Base-by-base conservation (phyloP, 345 rosid genomes). In the Melaleuca quinquenervia region DNA sequence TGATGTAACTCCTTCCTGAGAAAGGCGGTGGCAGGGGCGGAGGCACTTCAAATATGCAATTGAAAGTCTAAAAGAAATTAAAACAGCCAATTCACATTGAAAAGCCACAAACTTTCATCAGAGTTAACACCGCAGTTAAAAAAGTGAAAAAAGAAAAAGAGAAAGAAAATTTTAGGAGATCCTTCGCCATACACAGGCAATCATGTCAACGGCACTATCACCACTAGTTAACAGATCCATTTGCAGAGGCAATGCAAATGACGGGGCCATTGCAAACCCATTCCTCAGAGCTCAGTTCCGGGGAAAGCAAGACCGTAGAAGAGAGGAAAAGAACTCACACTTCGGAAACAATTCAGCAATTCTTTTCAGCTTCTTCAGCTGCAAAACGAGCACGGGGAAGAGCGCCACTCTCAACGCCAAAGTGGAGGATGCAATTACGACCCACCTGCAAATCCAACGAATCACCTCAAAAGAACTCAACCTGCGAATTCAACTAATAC, bases 11-110 rank as follows among this genome's bases (percentile, higher is more conserved):
- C 95, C 90, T 94, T 92, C 96, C 96, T 85, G 98, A 97, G 86
- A 90, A 89, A 85, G 93, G 92, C 84, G 98, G 98, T 83, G 96
- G 98, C 85, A 95, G 91, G 45, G 96, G 94, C 83, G 95, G 91
- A 78, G 98, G 98, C 95, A 96, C 99, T 95, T 88, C 85, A 94
- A 89, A 87, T 85, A 90, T 50, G 75, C 50, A 86, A 75, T 85
- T 86, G 51, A 70, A 58, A 82, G 86, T 87, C 85, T 74, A 87
- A 29, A 54, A 86, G 54, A 50, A 85, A 87, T 82, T 84, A 83
- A 44, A 88, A 44, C 80, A 70, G 24, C 78, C 78, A 70, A 36
- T 70, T 70, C 48, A 0, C 55, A 49, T 27, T 20, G 74, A 56
- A 88, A 87, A 88, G 85, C 48, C 62, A 82, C 82, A 49, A 26